Evolutionary conservation across 371 early-diverging fungal species (phyloP), one percentile per base, ranked within the genome.

Genomic region (Capniomyces stellatus): DNA sequence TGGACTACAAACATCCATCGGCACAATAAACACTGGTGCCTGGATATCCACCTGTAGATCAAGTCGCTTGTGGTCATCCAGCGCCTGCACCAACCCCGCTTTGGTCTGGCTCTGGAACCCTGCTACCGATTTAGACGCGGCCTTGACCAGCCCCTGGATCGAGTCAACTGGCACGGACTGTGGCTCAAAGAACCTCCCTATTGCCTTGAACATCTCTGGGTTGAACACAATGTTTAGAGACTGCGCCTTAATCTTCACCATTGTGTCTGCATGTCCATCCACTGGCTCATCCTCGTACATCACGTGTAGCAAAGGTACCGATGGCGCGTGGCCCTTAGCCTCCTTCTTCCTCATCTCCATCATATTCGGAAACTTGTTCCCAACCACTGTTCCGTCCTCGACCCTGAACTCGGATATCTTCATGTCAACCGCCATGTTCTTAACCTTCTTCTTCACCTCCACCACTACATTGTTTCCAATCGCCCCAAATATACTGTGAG

Each of bases 21-120:
- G 96, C 29, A 98, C 69, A n/a, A 96, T 79, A 64, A 98, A 78
- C 39, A 96, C 84, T 0, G 98, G 98, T 3, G 98, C 98, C 58
- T 92, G 89, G 70, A 93, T 79, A 61, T 96, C 92, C n/a, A 98
- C 75, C 39, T 81, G 78, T 18, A 96, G 65, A 64, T 93, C 90
- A 18, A 91, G 56, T 0, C 88, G 86, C 43, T 83, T 87, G 67
- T 92, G 94, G 50, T 82, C 79, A 31, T 83, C 89, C 41, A 98
- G 61, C 0, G 92, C 92, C 66, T 77, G 83, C 61, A 87, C 82
- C 0, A 98, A 64, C 6, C 85, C 85, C 1, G 85, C 85, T 12
- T 84, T 64, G 1, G 98, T 95, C 60, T 93, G 92, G 13, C 85
- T 81, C 21, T 85, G 85, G 35, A 95, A 58, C 18, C 86, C 91